phyloP scores from a whole-genome alignment of 768 basidiomycete species.

The Suillus weaverae region DNA sequence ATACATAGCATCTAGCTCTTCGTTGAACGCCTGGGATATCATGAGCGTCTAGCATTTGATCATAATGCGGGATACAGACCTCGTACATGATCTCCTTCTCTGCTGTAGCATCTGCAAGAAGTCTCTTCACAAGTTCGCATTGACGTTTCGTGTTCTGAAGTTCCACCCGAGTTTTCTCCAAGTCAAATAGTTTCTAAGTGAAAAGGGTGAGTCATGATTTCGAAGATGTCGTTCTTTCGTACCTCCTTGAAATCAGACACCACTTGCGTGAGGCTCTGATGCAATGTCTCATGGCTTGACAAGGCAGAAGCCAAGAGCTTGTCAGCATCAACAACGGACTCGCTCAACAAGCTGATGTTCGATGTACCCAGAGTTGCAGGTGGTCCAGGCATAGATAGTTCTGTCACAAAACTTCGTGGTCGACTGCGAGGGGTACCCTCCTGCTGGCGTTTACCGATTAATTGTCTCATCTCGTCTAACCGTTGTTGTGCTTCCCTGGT shows the following conservation, averaged over 20 bases:
- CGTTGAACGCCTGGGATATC: constrained; percentile 80
- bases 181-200: constrained; percentile 56
- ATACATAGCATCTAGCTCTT: constrained; percentile 90
- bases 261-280: constrained; percentile 49
- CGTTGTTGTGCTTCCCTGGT: constrained; percentile 75
- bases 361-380: constrained; percentile 18
- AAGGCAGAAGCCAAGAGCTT: constrained; percentile 50
- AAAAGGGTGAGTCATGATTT: constrained; percentile 1
- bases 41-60: constrained; percentile 5
- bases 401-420: constrained; percentile 37
- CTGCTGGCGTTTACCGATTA: constrained; percentile 61
- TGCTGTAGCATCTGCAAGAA: constrained; percentile 72
- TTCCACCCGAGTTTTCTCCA: constrained; percentile 63
- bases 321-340: constrained; percentile 59
- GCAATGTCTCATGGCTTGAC: constrained; percentile 56
- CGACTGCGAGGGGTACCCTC: constrained; percentile 53
- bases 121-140: constrained; percentile 75
- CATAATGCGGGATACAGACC: constrained; percentile 43
- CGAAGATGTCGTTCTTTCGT: constrained; percentile 14
- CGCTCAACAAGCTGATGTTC: constrained; percentile 40
- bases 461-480: constrained; percentile 79
- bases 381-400: constrained; percentile 16
- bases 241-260: constrained; percentile 61
- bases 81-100: constrained; percentile 96
- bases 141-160: constrained; percentile 70